Base-by-base conservation (phyloP, 331 rosid species). In the Prunus yedoensis region DNA sequence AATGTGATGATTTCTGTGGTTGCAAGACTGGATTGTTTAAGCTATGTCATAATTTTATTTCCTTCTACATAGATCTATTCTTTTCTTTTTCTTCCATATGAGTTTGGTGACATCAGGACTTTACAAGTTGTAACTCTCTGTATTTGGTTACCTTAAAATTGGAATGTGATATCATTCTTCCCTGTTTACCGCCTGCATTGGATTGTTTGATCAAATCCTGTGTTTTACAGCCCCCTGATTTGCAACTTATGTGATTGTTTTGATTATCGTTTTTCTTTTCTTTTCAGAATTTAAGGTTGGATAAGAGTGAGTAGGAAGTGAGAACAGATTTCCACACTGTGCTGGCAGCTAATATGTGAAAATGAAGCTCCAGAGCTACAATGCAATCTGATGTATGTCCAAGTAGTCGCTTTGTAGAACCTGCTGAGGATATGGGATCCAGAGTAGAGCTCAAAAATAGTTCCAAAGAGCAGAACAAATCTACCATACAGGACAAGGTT, bases 351-450 rank as follows among this genome's bases (percentile, higher is more conserved):
- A 74, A 79, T 61, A 35, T 74, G 70, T 66, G 45, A 49, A 46
- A 72, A 27, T 50, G 71, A 75, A 73, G 76, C 71, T 76, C 69
- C 50, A 73, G 50, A 56, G 66, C 27, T 81, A 8, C 54, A 60
- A 74, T 71, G 78, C 63, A 77, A 6, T 77, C 61, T 12, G 60
- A 66, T 76, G 38, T 30, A 18, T 58, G 64, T 45, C 79, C 45
- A 76, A 74, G 32, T 79, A 65, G 75, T 75, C 74, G 79, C 74
- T 71, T 66, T 73, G 51, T 84, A 79, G 90, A 75, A 49, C 43
- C 81, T 30, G 77, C 83, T 75, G 76, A 57, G 61, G 84, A 77
- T 53, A 91, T 83, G 89, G 91, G 82, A 77, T 76, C 69, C 77
- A 38, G 43, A 38, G 43, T 38, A 38, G 43, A 6, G 9, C 43